Evolutionary conservation across 495 filamentous ascomycete species (phyloP).

Genomic region (Tuber microsphaerosporum): DNA sequence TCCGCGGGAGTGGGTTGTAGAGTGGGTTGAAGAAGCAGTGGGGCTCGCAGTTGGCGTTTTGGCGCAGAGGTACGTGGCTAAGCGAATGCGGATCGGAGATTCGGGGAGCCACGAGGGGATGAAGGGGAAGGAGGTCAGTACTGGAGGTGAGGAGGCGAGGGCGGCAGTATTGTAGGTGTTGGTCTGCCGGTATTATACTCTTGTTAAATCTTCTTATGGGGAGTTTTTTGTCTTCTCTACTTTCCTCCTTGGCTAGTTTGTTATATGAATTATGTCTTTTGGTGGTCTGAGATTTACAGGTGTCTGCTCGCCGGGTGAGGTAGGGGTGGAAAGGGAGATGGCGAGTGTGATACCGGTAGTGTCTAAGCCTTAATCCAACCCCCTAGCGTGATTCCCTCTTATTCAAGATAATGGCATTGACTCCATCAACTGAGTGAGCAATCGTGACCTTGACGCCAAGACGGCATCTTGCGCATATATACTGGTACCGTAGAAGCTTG

Average conservation of each 20-base stretch:
- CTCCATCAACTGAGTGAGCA: neutral
- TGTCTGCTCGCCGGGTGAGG: neutral
- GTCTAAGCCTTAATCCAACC: too few species aligned
- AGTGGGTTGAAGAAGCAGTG: constrained; percentile 93
- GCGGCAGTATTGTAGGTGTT: constrained; percentile 33
- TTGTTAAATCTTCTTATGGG: neutral
- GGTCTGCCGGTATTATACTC: neutral
- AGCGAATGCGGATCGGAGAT: constrained; percentile 91
- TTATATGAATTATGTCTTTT: neutral
- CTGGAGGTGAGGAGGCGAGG: constrained; percentile 21
- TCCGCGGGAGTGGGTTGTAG: constrained; percentile 90
- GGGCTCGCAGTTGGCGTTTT: constrained; percentile 71
- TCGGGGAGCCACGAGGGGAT: constrained; percentile 39
- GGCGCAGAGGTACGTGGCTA: constrained; percentile 92
- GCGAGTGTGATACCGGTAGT: neutral
- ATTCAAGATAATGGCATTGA: neutral
- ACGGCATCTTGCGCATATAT: neutral
- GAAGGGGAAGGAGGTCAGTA: constrained; percentile 16
- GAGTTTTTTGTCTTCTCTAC: neutral
- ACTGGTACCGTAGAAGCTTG: too few species aligned
- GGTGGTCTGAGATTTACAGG: neutral
- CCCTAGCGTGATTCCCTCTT: too few species aligned
- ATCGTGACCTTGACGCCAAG: neutral
- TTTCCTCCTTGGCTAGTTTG: neutral
- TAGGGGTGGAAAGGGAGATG: neutral